phyloP scores from a whole-genome alignment of 2,329 filamentous ascomycete species.

The Xylariomycetidae sp. region DNA sequence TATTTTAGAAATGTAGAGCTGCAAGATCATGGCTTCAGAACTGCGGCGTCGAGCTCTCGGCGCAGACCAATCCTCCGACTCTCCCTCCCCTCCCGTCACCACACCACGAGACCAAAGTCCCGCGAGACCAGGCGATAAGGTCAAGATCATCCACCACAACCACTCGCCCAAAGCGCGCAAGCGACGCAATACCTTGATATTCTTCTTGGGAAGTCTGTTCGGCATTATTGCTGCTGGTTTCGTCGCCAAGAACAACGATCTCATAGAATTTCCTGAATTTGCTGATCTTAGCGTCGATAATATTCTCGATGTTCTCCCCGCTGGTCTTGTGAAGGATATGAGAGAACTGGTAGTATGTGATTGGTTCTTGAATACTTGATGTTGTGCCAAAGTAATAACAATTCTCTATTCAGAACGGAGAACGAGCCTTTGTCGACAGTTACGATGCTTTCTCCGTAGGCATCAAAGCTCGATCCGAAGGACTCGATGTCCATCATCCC shows the following conservation, averaged over 20 bases:
- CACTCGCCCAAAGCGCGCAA: slow-evolving; percentile 52
- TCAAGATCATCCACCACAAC: slow-evolving; percentile 34
- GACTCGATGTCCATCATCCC: slow-evolving; percentile 76
- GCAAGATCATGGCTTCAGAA: slow-evolving; percentile 22
- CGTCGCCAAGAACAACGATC: slow-evolving; percentile 83
- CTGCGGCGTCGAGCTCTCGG: slow-evolving; percentile 25
- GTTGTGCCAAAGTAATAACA: too few relatives aligned
- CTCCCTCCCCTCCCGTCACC: slow-evolving; percentile 20
- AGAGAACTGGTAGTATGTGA: slow-evolving; percentile 71
- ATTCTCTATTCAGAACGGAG: slow-evolving; percentile 63
- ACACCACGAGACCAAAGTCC: slow-evolving; percentile 30
- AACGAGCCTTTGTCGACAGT: slow-evolving; percentile 75
- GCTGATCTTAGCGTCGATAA: slow-evolving; percentile 77
- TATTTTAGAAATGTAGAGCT: slow-evolving; percentile 24
- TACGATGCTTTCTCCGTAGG: slow-evolving; percentile 95
- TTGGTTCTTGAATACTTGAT: too few relatives aligned
- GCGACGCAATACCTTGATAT: slow-evolving; percentile 75
- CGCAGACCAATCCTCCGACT: slow-evolving; percentile 24
- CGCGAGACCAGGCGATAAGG: slow-evolving; percentile 28
- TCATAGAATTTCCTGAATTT: slow-evolving; percentile 73
- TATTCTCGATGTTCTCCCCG: slow-evolving; percentile 81
- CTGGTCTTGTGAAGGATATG: slow-evolving; percentile 79
- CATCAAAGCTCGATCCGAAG: slow-evolving; percentile 74
- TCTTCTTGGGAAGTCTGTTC: slow-evolving; percentile 82
- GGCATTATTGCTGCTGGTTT: slow-evolving; percentile 85